A percentile compares a stretch with the other conserved stretches of the same genome.
These are phyloP conservation scores for Stenocarpella maydis DNA, from an alignment of 2,329 filamentous ascomycete species.

Conservation along the genomic window DNA sequence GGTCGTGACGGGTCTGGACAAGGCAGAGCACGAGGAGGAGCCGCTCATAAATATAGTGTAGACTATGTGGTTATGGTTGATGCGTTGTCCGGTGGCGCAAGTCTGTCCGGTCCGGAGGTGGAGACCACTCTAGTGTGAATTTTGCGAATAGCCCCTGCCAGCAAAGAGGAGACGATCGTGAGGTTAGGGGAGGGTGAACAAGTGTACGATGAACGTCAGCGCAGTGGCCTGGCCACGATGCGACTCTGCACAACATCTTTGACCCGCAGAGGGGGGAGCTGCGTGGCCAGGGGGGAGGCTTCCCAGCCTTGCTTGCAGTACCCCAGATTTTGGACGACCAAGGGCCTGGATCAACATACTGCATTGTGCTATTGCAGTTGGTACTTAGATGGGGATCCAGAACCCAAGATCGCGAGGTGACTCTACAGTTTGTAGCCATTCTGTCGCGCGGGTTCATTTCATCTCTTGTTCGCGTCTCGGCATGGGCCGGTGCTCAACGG, in stretches of 20 bases:
- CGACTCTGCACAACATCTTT: background rate
- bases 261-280: background rate
- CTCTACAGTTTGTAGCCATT: background rate
- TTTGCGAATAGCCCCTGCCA: background rate
- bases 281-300: background rate
- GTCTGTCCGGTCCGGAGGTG: too few species aligned
- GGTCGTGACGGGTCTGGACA: conserved; percentile 4
- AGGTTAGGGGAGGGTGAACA: background rate
- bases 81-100: too few species aligned
- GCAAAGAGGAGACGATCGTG: background rate
- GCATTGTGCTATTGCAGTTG: background rate
- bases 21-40: background rate
- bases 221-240: background rate
- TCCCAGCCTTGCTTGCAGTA: background rate
- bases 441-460: background rate
- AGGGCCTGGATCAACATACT: background rate
- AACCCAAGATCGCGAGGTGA: background rate
- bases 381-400: background rate
- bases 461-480: background rate
- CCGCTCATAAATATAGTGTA: too few species aligned
- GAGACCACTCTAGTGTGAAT: background rate
- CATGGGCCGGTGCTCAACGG: background rate
- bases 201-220: background rate
- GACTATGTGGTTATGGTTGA: too few species aligned
- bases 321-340: background rate